Conservation (phyloP, 1,284 basidiomycete species). For the Coniferiporia sulphurascens region DNA sequence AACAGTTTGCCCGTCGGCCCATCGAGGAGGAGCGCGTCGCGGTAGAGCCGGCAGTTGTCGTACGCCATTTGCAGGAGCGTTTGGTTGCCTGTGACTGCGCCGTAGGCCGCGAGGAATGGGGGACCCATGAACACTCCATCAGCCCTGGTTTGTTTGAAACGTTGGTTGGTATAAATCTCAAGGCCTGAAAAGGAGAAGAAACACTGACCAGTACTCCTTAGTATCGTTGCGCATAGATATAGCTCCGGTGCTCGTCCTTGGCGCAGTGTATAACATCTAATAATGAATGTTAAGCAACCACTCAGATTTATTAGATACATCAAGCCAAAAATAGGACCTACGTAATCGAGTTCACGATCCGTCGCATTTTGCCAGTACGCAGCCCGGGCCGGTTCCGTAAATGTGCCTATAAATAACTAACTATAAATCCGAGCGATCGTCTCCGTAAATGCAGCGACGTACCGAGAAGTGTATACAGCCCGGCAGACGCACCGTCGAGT, state of each 20-base stretch:
- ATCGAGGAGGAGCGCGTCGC: conserved; percentile 38
- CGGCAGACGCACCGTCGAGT: conserved; percentile 29
- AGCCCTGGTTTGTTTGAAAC: conserved; percentile 36
- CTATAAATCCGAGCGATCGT: background rate
- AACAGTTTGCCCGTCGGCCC: conserved; percentile 34
- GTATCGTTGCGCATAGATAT: conserved; percentile 44
- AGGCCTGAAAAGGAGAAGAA: background rate
- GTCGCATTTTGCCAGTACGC: conserved; percentile 24
- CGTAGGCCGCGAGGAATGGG: conserved; percentile 55
- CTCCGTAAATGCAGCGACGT: background rate
- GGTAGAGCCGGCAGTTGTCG: conserved; percentile 42
- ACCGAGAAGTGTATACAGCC: conserved; percentile 26
- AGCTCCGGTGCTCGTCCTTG: conserved; percentile 43
- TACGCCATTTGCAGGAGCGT: conserved; percentile 40
- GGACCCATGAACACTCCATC: conserved; percentile 60
- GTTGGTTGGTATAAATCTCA: background rate
- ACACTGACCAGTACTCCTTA: conserved; percentile 41
- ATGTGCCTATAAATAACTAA: conserved; percentile 19
- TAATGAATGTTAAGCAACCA: background rate
- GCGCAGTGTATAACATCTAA: conserved; percentile 37
- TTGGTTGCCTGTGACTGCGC: conserved; percentile 37
- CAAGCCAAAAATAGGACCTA: conserved; percentile 13
- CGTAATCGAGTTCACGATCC: conserved; percentile 25
- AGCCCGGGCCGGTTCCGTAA: conserved; percentile 23
- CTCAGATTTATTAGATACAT: background rate